phyloP scores from a whole-genome alignment of 257 asterid species.

The Coffea eugenioides region DNA sequence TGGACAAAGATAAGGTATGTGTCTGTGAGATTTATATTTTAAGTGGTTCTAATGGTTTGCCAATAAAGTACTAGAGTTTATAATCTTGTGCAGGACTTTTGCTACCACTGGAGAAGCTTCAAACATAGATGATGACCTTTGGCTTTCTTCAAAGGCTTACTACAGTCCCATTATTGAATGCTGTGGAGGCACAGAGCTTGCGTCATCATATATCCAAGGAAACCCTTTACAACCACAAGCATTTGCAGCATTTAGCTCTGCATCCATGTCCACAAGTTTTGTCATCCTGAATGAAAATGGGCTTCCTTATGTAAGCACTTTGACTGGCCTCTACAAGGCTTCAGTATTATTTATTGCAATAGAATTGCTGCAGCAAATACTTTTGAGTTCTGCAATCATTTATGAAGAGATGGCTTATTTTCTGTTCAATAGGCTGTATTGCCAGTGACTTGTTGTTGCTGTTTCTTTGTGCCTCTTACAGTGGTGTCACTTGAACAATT shows the following conservation, averaged over 20 bases:
- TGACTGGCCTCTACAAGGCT: slow-evolving; percentile 10
- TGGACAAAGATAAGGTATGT: slow-evolving; percentile 83
- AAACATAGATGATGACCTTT: slow-evolving; percentile 82
- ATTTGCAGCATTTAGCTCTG: slow-evolving; percentile 81
- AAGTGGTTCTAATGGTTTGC: not conserved
- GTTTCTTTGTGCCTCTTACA: not conserved
- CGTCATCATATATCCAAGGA: slow-evolving; percentile 71
- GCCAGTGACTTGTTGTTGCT: not conserved
- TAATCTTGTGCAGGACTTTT: slow-evolving; percentile 52
- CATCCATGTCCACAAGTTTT: slow-evolving; percentile 68
- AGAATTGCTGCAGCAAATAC: not conserved
- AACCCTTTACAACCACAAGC: slow-evolving; percentile 90
- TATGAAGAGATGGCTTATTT: not conserved
- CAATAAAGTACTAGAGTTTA: slow-evolving; percentile 5
- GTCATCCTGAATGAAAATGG: slow-evolving; percentile 80
- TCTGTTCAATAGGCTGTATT: not conserved
- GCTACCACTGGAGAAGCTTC: slow-evolving; percentile 88
- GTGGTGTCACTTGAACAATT: not conserved
- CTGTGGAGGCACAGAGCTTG: slow-evolving; percentile 97
- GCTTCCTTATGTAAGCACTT: slow-evolving; percentile 57
- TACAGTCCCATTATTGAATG: slow-evolving; percentile 79
- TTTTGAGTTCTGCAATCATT: not conserved
- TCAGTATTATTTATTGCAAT: not conserved
- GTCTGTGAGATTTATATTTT: slow-evolving; percentile 2
- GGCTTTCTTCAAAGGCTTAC: slow-evolving; percentile 85